These are phyloP conservation scores for Lycium barbarum DNA, from an alignment of 257 asterid genomes.

Conservation along the genomic window DNA sequence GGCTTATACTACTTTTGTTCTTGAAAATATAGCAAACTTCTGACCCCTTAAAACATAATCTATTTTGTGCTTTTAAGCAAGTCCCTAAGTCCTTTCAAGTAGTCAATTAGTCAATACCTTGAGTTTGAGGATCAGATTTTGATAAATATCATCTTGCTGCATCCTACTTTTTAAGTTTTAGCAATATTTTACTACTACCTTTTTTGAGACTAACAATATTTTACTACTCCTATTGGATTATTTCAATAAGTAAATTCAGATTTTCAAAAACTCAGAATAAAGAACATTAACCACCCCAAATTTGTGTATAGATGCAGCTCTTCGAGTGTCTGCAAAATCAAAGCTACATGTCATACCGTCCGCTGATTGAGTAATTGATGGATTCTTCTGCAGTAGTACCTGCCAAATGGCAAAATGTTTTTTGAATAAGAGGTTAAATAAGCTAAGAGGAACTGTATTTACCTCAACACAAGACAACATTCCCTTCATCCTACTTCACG, in stretches of 20 bases:
- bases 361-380: constrained; percentile 58
- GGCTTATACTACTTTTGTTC: not conserved
- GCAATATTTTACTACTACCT: not conserved
- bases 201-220: too few species aligned
- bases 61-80: not conserved
- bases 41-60: not conserved
- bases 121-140: constrained; percentile 16
- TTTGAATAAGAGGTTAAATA: not conserved
- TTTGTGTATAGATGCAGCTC: not conserved
- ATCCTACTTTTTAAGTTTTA: not conserved
- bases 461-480: not conserved
- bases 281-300: not conserved
- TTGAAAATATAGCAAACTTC: not conserved
- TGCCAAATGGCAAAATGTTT: constrained; percentile 48
- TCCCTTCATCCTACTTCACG: constrained; percentile 24
- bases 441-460: not conserved
- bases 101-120: constrained; percentile 11
- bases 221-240: not conserved
- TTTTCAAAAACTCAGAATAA: not conserved
- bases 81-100: not conserved
- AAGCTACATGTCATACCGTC: constrained; percentile 54
- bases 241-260: not conserved
- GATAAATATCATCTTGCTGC: not conserved
- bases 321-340: not conserved
- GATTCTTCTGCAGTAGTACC: constrained; percentile 83